These are phyloP conservation scores for Tetrahymena malaccensis DNA, from an alignment of 73 alveolate species.

Conservation along the genomic window DNA sequence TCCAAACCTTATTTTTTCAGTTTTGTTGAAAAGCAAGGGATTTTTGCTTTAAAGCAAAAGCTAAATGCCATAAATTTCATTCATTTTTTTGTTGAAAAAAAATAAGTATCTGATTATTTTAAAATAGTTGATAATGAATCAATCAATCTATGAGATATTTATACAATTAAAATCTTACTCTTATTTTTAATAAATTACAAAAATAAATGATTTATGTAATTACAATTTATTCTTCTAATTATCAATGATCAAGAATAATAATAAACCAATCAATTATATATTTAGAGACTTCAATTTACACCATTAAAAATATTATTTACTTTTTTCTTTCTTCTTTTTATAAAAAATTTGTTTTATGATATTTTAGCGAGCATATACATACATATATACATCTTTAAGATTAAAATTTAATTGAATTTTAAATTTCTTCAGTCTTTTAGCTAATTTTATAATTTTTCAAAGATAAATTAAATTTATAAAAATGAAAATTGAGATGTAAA, in stretches of 20 bases:
- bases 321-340: not conserved
- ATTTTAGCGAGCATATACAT: not conserved
- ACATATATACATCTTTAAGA: too few species aligned
- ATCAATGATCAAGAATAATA: too few species aligned
- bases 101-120: too few species aligned
- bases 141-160: not conserved
- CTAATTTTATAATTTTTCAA: too few species aligned
- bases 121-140: not conserved
- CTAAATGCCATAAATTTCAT: not conserved
- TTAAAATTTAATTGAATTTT: too few species aligned
- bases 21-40: not conserved
- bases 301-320: not conserved
- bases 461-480: too few species aligned
- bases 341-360: too few species aligned
- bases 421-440: too few species aligned
- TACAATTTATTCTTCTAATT: not conserved
- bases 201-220: not conserved
- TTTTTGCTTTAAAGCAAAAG: not conserved
- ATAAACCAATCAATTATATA: not conserved
- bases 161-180: not conserved
- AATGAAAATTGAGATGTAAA: too few species aligned
- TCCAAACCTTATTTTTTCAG: not conserved
- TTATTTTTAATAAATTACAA: too few species aligned
- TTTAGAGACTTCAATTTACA: not conserved
- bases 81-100: not conserved